phyloP scores from a whole-genome alignment of 768 basidiomycete species.

The Rhodotorula paludigena region DNA sequence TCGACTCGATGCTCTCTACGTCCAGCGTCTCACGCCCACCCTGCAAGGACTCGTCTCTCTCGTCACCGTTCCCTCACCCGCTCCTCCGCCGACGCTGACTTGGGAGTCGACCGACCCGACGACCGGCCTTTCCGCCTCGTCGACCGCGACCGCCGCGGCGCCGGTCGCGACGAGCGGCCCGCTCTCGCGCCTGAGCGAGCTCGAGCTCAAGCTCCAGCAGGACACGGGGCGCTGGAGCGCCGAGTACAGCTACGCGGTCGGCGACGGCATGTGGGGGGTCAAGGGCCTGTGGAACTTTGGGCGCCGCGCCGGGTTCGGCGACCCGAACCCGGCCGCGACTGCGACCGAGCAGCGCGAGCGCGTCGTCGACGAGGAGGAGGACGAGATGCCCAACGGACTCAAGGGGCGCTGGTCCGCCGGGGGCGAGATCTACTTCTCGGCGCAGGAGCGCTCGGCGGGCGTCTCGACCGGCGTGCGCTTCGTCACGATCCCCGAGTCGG shows the following conservation, averaged over 20 bases:
- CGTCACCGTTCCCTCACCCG: conserved; percentile 59
- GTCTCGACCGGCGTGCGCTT: conserved; percentile 93
- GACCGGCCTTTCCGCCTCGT: conserved; percentile 50
- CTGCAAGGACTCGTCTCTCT: conserved; percentile 77
- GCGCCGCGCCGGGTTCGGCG: conserved; percentile 52
- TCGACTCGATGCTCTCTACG: conserved; percentile 81
- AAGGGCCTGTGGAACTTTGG: conserved; percentile 90
- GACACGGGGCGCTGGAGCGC: conserved; percentile 87
- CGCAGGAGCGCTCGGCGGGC: conserved; percentile 90
- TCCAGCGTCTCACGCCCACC: conserved; percentile 70
- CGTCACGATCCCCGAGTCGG: conserved; percentile 77
- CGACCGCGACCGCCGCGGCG: conserved; percentile 46
- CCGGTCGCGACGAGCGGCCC: conserved; percentile 51
- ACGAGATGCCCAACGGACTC: conserved; percentile 82
- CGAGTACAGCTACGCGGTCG: conserved; percentile 90
- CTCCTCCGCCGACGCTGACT: conserved; percentile 22
- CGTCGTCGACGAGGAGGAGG: conserved; percentile 67
- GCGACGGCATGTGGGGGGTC: conserved; percentile 88
- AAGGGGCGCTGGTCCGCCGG: conserved; percentile 86
- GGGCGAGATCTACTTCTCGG: conserved; percentile 88
- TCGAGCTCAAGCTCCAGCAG: conserved; percentile 81
- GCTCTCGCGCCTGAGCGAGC: conserved; percentile 47
- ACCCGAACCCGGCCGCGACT: conserved; percentile 35
- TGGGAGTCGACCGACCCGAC: conserved; percentile 30
- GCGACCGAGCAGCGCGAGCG: too few species aligned